These are phyloP conservation scores for Fusarium anguioides DNA, from an alignment of 2,329 filamentous ascomycete species.

Conservation along the genomic window DNA sequence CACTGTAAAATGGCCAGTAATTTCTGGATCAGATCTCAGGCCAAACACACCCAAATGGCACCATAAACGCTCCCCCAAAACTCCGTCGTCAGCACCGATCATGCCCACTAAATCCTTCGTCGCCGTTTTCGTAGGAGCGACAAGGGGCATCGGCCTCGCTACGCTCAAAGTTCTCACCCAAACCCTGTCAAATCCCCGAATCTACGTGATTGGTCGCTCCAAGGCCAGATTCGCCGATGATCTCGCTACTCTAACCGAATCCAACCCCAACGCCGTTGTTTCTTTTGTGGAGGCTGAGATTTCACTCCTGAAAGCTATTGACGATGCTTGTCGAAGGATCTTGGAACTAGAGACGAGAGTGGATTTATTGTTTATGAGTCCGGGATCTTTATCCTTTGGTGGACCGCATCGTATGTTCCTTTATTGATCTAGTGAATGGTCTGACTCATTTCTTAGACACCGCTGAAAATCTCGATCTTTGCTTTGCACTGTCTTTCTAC, in stretches of 20 bases:
- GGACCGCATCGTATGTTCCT: background rate
- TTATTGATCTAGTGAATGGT: rapidly evolving
- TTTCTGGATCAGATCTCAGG: no score
- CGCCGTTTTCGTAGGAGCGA: background rate
- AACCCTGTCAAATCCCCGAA: background rate
- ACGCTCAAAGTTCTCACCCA: background rate
- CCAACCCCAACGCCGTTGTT: background rate
- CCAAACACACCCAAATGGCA: no score
- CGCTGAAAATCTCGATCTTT: background rate
- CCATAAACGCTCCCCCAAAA: no score
- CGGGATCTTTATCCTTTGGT: background rate
- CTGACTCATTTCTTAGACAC: background rate
- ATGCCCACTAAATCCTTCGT: no score
- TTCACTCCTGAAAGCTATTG: background rate
- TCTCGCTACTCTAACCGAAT: background rate
- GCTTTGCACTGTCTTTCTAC: background rate
- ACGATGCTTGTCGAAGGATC: background rate
- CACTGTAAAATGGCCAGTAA: no score
- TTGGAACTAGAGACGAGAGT: background rate
- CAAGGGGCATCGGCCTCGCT: background rate
- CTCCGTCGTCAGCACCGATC: no score
- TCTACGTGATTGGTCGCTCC: background rate
- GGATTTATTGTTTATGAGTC: background rate
- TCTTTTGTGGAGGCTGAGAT: background rate
- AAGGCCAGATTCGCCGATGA: background rate